A percentile compares a stretch with the other conserved stretches of the same genome.
Evolutionary conservation across 2,329 filamentous ascomycete species (phyloP).

Genomic region (Mycogone perniciosa): DNA sequence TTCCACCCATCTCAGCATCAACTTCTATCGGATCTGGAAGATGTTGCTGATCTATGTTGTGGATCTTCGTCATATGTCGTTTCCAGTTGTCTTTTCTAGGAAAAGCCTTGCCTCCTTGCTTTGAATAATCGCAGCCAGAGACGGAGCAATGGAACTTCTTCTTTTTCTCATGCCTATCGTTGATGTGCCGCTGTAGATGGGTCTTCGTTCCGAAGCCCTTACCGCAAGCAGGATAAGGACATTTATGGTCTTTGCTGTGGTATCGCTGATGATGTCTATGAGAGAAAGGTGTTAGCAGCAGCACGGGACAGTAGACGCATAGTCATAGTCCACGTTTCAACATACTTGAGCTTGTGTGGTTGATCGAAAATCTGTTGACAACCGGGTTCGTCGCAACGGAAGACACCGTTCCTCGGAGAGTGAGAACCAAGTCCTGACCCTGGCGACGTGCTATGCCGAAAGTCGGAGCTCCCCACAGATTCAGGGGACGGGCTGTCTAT

Average conservation of each 20-base stretch:
- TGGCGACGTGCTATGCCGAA: slow-evolving; percentile 32
- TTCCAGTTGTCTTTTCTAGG: slow-evolving; percentile 59
- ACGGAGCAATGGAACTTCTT: slow-evolving; percentile 54
- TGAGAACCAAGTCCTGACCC: slow-evolving; percentile 19
- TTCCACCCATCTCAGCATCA: slow-evolving; percentile 30
- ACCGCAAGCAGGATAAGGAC: slow-evolving; percentile 45
- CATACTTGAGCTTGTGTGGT: slow-evolving; percentile 53
- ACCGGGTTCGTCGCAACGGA: slow-evolving; percentile 31
- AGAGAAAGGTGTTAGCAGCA: not conserved
- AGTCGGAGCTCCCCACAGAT: slow-evolving; percentile 31
- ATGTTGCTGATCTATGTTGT: slow-evolving; percentile 36
- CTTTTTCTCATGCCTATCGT: slow-evolving; percentile 55
- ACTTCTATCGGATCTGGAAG: slow-evolving; percentile 38
- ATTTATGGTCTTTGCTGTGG: slow-evolving; percentile 54
- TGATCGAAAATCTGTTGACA: slow-evolving; percentile 46
- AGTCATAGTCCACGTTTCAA: slow-evolving; percentile 14
- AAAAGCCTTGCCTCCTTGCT: slow-evolving; percentile 50
- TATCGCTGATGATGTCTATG: slow-evolving; percentile 53
- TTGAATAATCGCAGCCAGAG: slow-evolving; percentile 49
- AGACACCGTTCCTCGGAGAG: slow-evolving; percentile 25
- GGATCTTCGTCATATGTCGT: slow-evolving; percentile 56
- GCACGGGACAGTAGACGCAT: not conserved
- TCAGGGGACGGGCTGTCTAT: slow-evolving; percentile 37
- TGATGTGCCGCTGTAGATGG: slow-evolving; percentile 55
- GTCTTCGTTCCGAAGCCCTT: slow-evolving; percentile 57